Evolutionary conservation across 2,329 filamentous ascomycete species (phyloP), one percentile per base, ranked within the genome.

Genomic region (Nakataea oryzae): DNA sequence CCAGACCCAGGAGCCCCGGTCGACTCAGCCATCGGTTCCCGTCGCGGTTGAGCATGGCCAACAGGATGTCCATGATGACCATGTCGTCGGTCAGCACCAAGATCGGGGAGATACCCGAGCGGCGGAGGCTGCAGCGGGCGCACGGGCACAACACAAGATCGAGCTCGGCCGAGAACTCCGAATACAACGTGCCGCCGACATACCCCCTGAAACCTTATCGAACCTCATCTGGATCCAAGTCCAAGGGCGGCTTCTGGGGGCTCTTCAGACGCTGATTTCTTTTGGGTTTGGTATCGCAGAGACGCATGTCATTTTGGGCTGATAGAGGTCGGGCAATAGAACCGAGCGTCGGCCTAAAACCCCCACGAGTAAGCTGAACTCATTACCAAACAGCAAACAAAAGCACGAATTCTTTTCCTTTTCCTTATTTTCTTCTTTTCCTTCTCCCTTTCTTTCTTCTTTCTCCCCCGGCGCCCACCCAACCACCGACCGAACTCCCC

Each of bases 41-140:
- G 41, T 34, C 58, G 26, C 14, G 58, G 24, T 32, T 63, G 58
- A 57, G 59, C 21, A 60, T 54, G 54, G 56, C 64, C 13, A 67
- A 71, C 30, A 66, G 70, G 32, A 64, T 72, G n/a, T 74, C 73
- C 3, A 63, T 73, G 12, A 58, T 69, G 28, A 70, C 72, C 1
- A 68, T 70, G 47, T 67, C 71, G 0, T 71, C 71, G 1, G 70
- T 67, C 61, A 74, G 72, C 68, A 75, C 72, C n/a, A 70, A 67
- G 62, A 67, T 74, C 7, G 73, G 73, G 11, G 71, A 74, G 57
- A 72, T 74, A 4, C 72, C 73, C 0, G 67, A 71, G 58, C 65
- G 68, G 29, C 72, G 69, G 54, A 69, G 67, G 70, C 65, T 66
- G 8, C 56, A 54, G 63, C 57, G 61, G 65, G 11, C 30, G 58